These are phyloP conservation scores for Thelephora aurantiotincta DNA, from an alignment of 768 basidiomycete species.

Conservation along the genomic window DNA sequence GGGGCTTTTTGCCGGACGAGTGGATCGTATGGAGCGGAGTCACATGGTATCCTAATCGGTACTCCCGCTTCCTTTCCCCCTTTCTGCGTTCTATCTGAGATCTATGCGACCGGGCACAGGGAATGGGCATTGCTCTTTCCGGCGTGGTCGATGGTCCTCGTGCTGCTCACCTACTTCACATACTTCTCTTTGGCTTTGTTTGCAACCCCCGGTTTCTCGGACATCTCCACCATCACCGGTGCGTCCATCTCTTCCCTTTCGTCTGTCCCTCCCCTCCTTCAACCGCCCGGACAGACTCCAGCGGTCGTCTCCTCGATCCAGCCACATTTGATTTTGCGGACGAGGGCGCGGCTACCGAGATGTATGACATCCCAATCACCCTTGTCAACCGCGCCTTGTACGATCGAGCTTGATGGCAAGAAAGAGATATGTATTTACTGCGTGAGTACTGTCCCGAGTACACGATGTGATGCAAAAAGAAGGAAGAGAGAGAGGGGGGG, in stretches of 20 bases:
- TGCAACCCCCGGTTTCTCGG: constrained; percentile 55
- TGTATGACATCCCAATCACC: constrained; percentile 76
- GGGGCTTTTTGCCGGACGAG: constrained; percentile 69
- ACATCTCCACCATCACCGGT: constrained; percentile 60
- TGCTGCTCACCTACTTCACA: constrained; percentile 61
- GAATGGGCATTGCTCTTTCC: constrained; percentile 82
- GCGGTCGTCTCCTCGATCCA: constrained; percentile 34
- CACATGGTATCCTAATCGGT: constrained; percentile 85
- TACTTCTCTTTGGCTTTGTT: constrained; percentile 68
- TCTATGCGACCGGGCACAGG: constrained; percentile 21
- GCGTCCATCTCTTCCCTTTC: constrained; percentile 11
- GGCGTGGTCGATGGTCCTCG: constrained; percentile 56
- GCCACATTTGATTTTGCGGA: constrained; percentile 36
- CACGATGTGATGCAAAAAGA: background rate
- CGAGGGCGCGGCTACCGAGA: constrained; percentile 37
- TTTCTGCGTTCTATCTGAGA: background rate
- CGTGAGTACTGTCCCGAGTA: background rate
- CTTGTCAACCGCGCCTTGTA: constrained; percentile 69
- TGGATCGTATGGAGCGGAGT: constrained; percentile 55
- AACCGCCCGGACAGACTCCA: constrained; percentile 31
- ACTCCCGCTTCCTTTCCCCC: constrained; percentile 8
- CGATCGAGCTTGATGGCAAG: background rate
- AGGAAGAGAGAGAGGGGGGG: background rate
- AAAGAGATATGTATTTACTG: no score
- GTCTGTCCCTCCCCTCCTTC: background rate